Evolutionary conservation across 2,329 filamentous ascomycete species (phyloP).

Genomic region (Epichloe baconii): DNA sequence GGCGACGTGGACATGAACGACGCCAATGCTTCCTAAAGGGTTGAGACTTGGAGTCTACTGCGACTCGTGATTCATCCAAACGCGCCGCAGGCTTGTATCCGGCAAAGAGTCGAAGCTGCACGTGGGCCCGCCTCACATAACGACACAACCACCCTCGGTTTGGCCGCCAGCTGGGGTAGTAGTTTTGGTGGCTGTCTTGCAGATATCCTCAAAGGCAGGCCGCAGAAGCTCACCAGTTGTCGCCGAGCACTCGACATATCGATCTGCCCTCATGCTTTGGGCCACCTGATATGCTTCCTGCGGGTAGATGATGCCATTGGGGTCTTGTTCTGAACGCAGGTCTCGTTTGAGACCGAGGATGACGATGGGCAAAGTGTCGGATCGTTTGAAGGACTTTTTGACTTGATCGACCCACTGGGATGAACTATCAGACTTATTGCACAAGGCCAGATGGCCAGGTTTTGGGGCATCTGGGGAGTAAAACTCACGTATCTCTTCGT

Average conservation of each 20-base stretch:
- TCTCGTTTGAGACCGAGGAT: constrained; percentile 50
- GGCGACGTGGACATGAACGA: constrained; percentile 27
- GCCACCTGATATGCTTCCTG: constrained; percentile 45
- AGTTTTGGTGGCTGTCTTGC: constrained; percentile 38
- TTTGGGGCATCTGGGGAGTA: neutral
- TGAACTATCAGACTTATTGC: neutral
- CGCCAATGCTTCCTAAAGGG: constrained; percentile 12
- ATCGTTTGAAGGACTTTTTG: constrained; percentile 31
- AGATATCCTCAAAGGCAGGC: constrained; percentile 48
- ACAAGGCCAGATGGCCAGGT: constrained; percentile 5
- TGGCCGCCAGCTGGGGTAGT: constrained; percentile 34
- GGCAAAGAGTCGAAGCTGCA: neutral
- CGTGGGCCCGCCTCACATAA: constrained; percentile 28
- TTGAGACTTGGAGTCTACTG: constrained; percentile 1
- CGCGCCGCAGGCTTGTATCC: neutral
- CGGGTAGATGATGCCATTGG: constrained; percentile 47
- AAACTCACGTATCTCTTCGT: constrained; percentile 40
- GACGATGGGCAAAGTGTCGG: constrained; percentile 38
- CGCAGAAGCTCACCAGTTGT: constrained; percentile 44
- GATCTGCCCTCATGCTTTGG: constrained; percentile 46
- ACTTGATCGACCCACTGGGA: constrained; percentile 46
- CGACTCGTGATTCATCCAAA: neutral
- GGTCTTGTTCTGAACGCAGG: constrained; percentile 42
- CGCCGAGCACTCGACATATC: constrained; percentile 52
- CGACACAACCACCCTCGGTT: constrained; percentile 39